Percentiles rank a stretch among this genome's conserved stretches.
phyloP scores from a whole-genome alignment of 2,329 filamentous ascomycete genomes.

The Fusarium sp. region DNA sequence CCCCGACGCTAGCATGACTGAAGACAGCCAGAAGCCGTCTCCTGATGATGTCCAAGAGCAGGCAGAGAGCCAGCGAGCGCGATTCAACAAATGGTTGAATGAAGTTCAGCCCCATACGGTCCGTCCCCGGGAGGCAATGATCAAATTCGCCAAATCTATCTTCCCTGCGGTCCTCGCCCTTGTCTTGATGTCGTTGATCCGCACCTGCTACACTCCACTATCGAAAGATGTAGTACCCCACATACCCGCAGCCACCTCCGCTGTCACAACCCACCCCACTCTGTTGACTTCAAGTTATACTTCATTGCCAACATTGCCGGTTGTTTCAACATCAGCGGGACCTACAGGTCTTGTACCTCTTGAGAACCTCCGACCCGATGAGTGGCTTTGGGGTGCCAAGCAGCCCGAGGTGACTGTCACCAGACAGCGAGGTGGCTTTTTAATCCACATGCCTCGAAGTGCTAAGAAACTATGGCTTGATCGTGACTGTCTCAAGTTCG shows the following conservation, averaged over 20 bases:
- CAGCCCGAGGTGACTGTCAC: conserved; percentile 45
- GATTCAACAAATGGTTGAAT: conserved; percentile 20
- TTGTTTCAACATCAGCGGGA: conserved; percentile 26
- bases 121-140: conserved; percentile 23
- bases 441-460: conserved; percentile 61
- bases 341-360: conserved; percentile 45
- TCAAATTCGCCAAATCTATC: conserved; percentile 25
- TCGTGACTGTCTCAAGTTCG: conserved; percentile 65
- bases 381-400: conserved; percentile 49
- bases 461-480: conserved; percentile 64
- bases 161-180: conserved; percentile 41
- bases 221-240: conserved; percentile 30
- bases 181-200: conserved; percentile 38
- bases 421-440: conserved; percentile 58
- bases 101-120: conserved; percentile 20
- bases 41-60: conserved; percentile 12
- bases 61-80: conserved; percentile 8
- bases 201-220: conserved; percentile 42
- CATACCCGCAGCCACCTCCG: conserved; percentile 40
- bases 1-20: conserved; percentile 46
- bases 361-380: conserved; percentile 42
- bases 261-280: conserved; percentile 39
- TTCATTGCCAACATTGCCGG: conserved; percentile 22
- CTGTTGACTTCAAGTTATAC: conserved; percentile 28
- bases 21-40: conserved; percentile 27